Conservation (phyloP, 768 basidiomycete genomes). For the Mycena filopes region DNA sequence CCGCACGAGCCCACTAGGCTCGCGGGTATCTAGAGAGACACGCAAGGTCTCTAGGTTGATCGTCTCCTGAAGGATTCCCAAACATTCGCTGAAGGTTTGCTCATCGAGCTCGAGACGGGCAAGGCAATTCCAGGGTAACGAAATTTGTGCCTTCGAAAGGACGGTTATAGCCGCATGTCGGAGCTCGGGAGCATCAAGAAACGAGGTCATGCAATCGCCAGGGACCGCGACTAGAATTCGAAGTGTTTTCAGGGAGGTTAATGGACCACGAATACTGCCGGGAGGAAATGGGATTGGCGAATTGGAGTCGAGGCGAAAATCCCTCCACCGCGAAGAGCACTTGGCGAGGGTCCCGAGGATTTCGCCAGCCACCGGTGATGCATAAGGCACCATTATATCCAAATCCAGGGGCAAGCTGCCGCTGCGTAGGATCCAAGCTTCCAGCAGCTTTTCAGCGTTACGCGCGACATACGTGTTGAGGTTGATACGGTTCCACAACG, state of each 20-base stretch:
- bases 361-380: background rate
- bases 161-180: background rate
- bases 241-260: background rate
- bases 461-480: too few species aligned
- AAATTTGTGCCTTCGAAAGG: background rate
- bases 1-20: too few species aligned
- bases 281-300: background rate
- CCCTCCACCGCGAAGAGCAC: background rate
- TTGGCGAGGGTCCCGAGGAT: background rate
- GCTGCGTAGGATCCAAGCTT: background rate
- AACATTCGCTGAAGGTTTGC: background rate
- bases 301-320: background rate
- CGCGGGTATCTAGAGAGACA: too few species aligned
- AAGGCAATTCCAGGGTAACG: background rate
- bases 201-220: background rate
- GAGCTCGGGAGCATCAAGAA: slow-evolving; percentile 1
- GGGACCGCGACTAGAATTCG: too few species aligned
- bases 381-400: background rate
- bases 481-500: background rate
- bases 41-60: background rate
- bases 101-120: background rate
- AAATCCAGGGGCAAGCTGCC: background rate
- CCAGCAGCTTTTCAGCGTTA: background rate
- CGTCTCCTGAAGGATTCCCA: background rate
- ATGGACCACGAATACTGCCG: background rate